A percentile compares a stretch with the other conserved stretches of the same genome.
phyloP scores from a whole-genome alignment of 768 basidiomycete genomes.

The Trametes cinnabarina region DNA sequence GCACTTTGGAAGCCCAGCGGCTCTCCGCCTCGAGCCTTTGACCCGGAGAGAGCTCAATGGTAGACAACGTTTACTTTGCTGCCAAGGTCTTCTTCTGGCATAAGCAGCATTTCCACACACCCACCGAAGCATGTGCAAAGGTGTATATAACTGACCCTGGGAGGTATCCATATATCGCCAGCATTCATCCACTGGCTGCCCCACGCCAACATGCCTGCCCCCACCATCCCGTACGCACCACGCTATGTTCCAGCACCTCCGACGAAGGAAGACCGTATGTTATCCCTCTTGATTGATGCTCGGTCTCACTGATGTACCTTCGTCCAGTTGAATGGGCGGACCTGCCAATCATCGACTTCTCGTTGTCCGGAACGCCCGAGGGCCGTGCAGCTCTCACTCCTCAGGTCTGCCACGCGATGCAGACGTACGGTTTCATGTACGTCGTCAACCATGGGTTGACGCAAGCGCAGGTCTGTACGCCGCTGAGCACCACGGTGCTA shows the following conservation, averaged over 20 bases:
- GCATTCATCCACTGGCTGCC: too few species aligned
- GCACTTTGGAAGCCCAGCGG: too few species aligned
- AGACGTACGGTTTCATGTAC: constrained; percentile 31
- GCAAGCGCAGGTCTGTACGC: constrained; percentile 24
- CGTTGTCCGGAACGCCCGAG: constrained; percentile 24
- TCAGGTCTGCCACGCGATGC: constrained; percentile 31
- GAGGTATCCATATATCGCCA: too few species aligned
- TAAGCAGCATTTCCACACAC: too few species aligned
- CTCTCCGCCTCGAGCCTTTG: too few species aligned
- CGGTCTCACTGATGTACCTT: neutral
- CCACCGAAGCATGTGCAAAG: too few species aligned
- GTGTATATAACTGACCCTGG: too few species aligned
- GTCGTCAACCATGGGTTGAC: constrained; percentile 32
- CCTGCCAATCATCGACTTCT: constrained; percentile 31
- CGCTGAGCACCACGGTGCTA: too few species aligned
- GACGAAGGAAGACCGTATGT: constrained; percentile 38
- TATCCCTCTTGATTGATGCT: neutral
- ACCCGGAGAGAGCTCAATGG: too few species aligned
- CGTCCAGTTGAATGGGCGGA: constrained; percentile 33
- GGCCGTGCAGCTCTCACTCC: constrained; percentile 27
- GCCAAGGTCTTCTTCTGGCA: too few species aligned
- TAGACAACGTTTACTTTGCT: too few species aligned
- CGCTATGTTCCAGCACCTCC: constrained; percentile 10
- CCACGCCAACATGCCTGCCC: constrained; percentile 9
- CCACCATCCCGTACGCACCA: constrained; percentile 4